Evolutionary conservation across 2,329 filamentous ascomycete genomes (phyloP), one percentile per base, ranked within the genome.

Genomic region (Albifimbria verrucaria): DNA sequence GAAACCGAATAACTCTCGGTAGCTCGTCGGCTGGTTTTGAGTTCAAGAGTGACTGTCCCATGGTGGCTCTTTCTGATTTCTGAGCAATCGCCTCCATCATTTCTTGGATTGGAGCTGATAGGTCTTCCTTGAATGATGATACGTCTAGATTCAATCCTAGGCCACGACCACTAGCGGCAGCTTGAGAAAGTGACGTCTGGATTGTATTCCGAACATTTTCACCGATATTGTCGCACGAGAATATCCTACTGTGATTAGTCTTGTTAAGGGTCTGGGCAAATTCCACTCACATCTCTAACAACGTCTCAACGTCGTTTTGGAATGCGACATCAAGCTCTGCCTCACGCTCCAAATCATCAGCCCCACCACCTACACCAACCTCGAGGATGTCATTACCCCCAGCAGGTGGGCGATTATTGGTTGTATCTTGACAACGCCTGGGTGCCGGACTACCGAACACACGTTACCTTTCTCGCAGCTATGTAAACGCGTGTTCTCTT

Each of bases 391-490:
- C 83, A 15, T 71, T 69, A 7, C 88, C 88, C 50, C 81, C 70
- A 1, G 74, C 4, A 81, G 71, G 24, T 86, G 84, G 4, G 85
- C 84, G 17, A 96, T 80, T 42, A 97, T 86, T 0, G 92, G 92
- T 7, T 83, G 83, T 50, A 97, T 93, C 64, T 82, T 86, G 7
- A 97, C 87, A 0, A 89, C 80, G 0, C 80, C 76, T 1, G 71
- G 66, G 7, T 65, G 76, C 59, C 64, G 66, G 47, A 73, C 75
- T 0, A 77, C 72, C 0, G 72, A 63, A 59, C 88, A 91, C 21
- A 79, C 77, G 54, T 80, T 82, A 0, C 86, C 89, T 57, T 83
- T 87, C 63, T 96, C 92, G 60, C 93, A 97, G 63, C 90, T 95
- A 68, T 97, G 93, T 7, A 97, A 76, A 2, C 88, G 83, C 1